Evolutionary conservation across 805 yeast genomes (phyloP).

Genomic region (Ogataea chonburiensis): DNA sequence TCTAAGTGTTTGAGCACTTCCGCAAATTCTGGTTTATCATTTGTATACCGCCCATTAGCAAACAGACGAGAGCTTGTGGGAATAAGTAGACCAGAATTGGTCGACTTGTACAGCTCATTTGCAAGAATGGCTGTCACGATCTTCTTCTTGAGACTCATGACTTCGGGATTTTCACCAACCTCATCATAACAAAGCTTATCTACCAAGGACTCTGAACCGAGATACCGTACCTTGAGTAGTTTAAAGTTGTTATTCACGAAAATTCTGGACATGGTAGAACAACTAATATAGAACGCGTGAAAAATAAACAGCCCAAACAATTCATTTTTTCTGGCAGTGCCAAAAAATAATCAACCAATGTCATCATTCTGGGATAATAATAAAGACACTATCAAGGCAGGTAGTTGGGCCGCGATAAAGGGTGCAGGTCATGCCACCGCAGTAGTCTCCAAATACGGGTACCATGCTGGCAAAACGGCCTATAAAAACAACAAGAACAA

Average conservation of each 20-base stretch:
- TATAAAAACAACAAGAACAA: constrained; percentile 41
- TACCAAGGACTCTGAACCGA: constrained; percentile 22
- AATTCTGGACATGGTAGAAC: constrained; percentile 28
- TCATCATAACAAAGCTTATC: constrained; percentile 29
- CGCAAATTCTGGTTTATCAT: constrained; percentile 24
- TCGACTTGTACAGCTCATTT: constrained; percentile 23
- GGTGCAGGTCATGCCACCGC: constrained; percentile 53
- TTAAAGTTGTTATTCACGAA: constrained; percentile 29
- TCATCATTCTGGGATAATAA: constrained; percentile 49
- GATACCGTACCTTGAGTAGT: constrained; percentile 15
- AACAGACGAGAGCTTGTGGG: constrained; percentile 26
- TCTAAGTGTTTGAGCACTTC: constrained; percentile 24
- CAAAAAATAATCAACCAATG: constrained; percentile 16
- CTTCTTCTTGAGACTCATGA: constrained; percentile 19
- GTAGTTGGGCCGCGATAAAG: constrained; percentile 46
- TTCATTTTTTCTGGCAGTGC: constrained; percentile 1
- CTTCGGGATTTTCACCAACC: constrained; percentile 18
- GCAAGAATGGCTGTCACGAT: constrained; percentile 24
- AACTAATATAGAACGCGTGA: constrained; percentile 14
- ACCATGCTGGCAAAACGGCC: constrained; percentile 44
- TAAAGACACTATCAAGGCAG: constrained; percentile 50
- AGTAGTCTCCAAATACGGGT: constrained; percentile 47
- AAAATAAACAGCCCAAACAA: constrained; percentile 5
- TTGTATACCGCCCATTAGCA: constrained; percentile 21
- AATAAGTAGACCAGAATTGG: constrained; percentile 16